Percentiles rank a stretch among this genome's conserved stretches.
Evolutionary conservation across 441 rosid species (phyloP).

Genomic region (Manihot esculenta): DNA sequence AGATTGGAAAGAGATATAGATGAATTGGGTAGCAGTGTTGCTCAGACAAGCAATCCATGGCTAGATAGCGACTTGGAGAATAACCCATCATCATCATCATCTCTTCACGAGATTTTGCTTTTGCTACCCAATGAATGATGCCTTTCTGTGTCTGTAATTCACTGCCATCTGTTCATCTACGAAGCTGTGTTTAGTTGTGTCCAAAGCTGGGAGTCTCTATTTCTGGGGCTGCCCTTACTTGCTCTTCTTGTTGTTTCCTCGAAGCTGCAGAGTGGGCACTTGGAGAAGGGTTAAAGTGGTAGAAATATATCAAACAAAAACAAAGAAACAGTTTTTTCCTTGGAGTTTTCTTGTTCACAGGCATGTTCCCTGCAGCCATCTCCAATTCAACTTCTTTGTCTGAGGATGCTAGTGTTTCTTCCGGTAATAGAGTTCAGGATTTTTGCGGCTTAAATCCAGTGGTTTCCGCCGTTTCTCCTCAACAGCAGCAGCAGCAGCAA

Average conservation of each 20-base stretch:
- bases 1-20: slow-evolving; percentile 32
- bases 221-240: not conserved
- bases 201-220: slow-evolving; percentile 37
- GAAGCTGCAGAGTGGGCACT: slow-evolving; percentile 35
- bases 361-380: slow-evolving; percentile 58
- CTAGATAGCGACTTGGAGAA: slow-evolving; percentile 70
- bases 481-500: slow-evolving; percentile 32
- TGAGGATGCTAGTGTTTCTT: slow-evolving; percentile 65
- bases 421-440: slow-evolving; percentile 56
- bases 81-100: slow-evolving; percentile 62
- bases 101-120: slow-evolving; percentile 56
- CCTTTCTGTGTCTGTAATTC: slow-evolving; percentile 53
- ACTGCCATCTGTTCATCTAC: slow-evolving; percentile 38
- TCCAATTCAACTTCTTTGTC: slow-evolving; percentile 69
- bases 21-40: slow-evolving; percentile 39
- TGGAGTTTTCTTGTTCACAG: slow-evolving; percentile 54
- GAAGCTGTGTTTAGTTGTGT: slow-evolving; percentile 34
- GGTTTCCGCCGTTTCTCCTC: slow-evolving; percentile 33
- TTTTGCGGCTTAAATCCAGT: slow-evolving; percentile 42
- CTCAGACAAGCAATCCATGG: slow-evolving; percentile 55
- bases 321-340: slow-evolving; percentile 36
- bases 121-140: slow-evolving; percentile 55
- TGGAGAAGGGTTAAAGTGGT: slow-evolving; percentile 19
- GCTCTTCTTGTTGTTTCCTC: slow-evolving; percentile 22
- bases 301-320: slow-evolving; percentile 20